Evolutionary conservation across 2,329 filamentous ascomycete species (phyloP).

Genomic region (Clonostachys sp.): DNA sequence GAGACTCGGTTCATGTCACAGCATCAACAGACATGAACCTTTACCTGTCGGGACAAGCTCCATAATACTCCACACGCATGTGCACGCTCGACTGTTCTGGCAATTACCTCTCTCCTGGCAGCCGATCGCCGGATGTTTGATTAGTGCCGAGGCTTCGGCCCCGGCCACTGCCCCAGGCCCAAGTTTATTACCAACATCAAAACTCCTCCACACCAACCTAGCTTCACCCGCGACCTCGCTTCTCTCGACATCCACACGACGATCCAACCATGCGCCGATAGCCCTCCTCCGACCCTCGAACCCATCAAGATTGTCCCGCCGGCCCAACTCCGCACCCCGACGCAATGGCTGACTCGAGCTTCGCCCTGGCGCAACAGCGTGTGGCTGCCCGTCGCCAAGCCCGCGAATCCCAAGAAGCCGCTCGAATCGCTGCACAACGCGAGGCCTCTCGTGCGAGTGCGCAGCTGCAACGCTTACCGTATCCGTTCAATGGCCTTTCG

Average conservation of each 20-base stretch:
- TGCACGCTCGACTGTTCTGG: too few species aligned
- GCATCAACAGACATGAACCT: too few species aligned
- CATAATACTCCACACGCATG: too few species aligned
- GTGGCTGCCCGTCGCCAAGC: constrained; percentile 75
- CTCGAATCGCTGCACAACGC: constrained; percentile 44
- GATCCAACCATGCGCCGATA: neutral
- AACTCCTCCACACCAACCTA: neutral
- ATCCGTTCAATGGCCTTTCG: constrained; percentile 58
- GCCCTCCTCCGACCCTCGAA: too few species aligned
- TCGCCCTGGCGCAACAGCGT: constrained; percentile 85
- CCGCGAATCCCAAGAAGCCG: constrained; percentile 62
- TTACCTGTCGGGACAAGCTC: too few species aligned
- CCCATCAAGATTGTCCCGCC: too few species aligned
- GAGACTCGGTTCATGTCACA: too few species aligned
- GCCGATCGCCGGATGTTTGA: too few species aligned
- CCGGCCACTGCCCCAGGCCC: too few species aligned
- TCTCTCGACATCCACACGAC: neutral
- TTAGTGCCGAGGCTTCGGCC: too few species aligned
- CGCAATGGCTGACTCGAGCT: constrained; percentile 56
- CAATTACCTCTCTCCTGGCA: too few species aligned
- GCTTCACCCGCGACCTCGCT: neutral
- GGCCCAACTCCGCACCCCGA: constrained; percentile 1
- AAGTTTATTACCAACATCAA: too few species aligned
- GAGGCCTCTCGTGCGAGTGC: constrained; percentile 49
- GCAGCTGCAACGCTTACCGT: constrained; percentile 53